Percentiles rank a stretch among this genome's conserved stretches.
Conservation (phyloP, 208 protist species). For the Crithidia fasciculata region DNA sequence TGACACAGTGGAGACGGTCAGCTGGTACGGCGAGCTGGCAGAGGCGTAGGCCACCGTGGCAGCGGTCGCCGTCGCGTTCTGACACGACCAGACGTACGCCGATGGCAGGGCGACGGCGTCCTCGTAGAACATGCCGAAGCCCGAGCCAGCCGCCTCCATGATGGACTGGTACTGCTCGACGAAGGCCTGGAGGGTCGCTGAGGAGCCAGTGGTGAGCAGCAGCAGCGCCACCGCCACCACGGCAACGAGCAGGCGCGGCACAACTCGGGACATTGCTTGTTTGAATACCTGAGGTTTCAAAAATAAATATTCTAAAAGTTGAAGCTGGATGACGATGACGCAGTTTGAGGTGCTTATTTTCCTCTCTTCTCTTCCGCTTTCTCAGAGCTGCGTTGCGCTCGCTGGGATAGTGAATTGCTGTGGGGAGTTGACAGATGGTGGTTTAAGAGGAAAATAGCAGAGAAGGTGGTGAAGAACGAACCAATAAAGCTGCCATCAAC, state of each 20-base stretch:
- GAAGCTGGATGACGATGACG: no score
- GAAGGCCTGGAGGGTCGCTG: conserved; percentile 11
- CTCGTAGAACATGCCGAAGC: conserved; percentile 27
- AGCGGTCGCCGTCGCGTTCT: not conserved
- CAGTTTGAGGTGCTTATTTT: not conserved
- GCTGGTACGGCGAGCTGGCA: conserved; percentile 13
- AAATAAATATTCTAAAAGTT: no score
- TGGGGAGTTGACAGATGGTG: no score
- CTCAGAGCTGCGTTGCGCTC: no score
- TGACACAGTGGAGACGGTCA: conserved; percentile 19
- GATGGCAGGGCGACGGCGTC: conserved; percentile 24
- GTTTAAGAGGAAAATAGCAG: no score
- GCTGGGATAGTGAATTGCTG: no score
- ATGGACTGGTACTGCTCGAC: conserved; percentile 21
- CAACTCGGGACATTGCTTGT: not conserved
- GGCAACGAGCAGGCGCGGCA: not conserved
- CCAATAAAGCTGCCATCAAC: no score
- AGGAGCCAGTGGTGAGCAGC: conserved; percentile 4
- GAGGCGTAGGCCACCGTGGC: conserved; percentile 36
- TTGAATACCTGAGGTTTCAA: no score
- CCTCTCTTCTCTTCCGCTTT: not conserved
- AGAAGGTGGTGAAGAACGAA: no score
- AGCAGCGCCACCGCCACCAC: not conserved
- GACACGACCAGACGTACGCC: conserved; percentile 26
- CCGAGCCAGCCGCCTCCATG: conserved; percentile 25